Conservation (phyloP, 148 eudicot genomes). For the Rhododendron simsii region DNA sequence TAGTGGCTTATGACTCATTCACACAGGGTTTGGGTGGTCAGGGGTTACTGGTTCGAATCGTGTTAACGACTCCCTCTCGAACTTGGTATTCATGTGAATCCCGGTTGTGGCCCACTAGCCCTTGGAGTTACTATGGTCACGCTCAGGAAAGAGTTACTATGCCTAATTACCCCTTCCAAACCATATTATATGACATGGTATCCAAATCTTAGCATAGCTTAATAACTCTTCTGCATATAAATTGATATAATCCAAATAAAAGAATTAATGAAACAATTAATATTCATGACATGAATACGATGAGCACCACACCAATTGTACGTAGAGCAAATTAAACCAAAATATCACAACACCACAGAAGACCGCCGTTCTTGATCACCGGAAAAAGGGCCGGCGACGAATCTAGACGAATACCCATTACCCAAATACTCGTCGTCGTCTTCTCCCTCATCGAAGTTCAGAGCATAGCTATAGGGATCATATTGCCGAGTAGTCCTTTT, state of each 20-base stretch:
- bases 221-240: background rate
- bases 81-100: no score
- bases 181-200: background rate
- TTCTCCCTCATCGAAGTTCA: constrained; percentile 58
- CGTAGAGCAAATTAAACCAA: background rate
- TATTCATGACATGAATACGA: background rate
- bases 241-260: background rate
- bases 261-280: background rate
- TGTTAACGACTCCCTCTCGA: no score
- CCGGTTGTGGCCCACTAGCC: no score
- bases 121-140: no score
- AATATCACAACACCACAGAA: constrained; percentile 3
- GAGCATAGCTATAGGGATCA: constrained; percentile 59
- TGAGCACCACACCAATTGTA: background rate
- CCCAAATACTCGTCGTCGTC: constrained; percentile 28
- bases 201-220: background rate
- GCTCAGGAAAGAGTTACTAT: no score
- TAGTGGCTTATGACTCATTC: no score
- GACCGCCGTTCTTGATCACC: constrained; percentile 12
- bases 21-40: no score
- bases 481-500: constrained; percentile 34
- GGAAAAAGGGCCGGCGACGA: constrained; percentile 31
- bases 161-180: no score
- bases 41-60: no score
- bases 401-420: constrained; percentile 58